phyloP scores from a whole-genome alignment of 495 filamentous ascomycete genomes.

The Penicillium desertorum region DNA sequence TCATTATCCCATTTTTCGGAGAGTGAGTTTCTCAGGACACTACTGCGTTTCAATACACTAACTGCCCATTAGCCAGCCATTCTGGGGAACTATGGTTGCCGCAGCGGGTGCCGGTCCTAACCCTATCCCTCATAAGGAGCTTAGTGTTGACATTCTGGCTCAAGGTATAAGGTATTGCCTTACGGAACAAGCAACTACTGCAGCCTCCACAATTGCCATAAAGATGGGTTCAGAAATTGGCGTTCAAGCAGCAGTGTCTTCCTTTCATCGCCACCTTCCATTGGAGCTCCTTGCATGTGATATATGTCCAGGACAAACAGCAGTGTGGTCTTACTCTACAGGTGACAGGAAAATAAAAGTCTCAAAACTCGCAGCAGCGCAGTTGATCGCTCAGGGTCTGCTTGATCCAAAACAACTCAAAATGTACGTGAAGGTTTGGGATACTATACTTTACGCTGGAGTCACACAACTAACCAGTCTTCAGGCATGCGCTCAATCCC shows the following conservation, averaged over 20 bases:
- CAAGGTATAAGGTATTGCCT: neutral
- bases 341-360: neutral
- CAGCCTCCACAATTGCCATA: neutral
- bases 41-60: too few relatives aligned
- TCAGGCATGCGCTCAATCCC: too few relatives aligned
- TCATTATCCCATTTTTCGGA: too few relatives aligned
- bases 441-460: too few relatives aligned
- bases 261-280: neutral
- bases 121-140: neutral
- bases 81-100: neutral
- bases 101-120: neutral
- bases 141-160: neutral
- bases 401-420: neutral
- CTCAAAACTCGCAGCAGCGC: neutral
- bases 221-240: neutral
- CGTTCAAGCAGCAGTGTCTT: slow-evolving; percentile 1
- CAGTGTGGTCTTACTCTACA: slow-evolving; percentile 2
- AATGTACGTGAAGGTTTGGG: neutral
- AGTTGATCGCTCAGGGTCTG: neutral
- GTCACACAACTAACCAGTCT: too few relatives aligned
- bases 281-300: neutral
- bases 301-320: neutral
- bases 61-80: neutral
- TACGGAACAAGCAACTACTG: neutral
- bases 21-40: too few relatives aligned